Base-by-base conservation (phyloP, 2,329 filamentous ascomycete genomes). In the Neurospora sp. region DNA sequence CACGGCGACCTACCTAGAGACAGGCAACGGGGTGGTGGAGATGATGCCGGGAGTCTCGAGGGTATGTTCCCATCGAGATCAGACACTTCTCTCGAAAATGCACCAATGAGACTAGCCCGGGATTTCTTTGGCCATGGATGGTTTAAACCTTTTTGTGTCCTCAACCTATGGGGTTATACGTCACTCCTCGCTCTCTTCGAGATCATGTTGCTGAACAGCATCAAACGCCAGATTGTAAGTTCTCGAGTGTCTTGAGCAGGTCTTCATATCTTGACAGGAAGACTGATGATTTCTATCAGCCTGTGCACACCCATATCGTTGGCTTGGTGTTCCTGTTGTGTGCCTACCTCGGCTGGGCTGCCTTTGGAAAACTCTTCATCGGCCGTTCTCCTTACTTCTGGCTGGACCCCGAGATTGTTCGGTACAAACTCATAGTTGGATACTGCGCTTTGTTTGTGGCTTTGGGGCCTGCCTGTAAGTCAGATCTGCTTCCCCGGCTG, bases 131-230 rank as follows among this genome's bases (percentile, higher is more conserved):
- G 82, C 0, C 77, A 84, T 52, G 83, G 81, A 42, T 84, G 81
- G 78, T 83, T 85, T 76, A 80, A 81, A 71, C 71, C 80, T 2
- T 86, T 84, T 73, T 79, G 80, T 71, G 78, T 85, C 66, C 73
- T 85, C 74, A 85, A 84, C 67, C 72, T 86, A 62, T 84, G 82
- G 75, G 79, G 76, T 9, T 76, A 83, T 69, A 81, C 81, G 2
- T 80, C 83, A 4, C 67, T 81, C 39, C 77, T 85, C 71, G 84
- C 82, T 72, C 72, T 81, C 9, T 70, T 82, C 39, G 85, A 87
- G 78, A 80, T 83, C 0, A 70, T 84, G 40, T 78, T 81, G 70
- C 79, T 87, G 78, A 87, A 87, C 77, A 86, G 84, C 75, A 85
- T 86, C 78, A 84, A 83, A 73, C 81, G 83, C 68, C 84, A 82